Conservation (phyloP, 2,329 filamentous ascomycete genomes). For the Penicillium sp. region DNA sequence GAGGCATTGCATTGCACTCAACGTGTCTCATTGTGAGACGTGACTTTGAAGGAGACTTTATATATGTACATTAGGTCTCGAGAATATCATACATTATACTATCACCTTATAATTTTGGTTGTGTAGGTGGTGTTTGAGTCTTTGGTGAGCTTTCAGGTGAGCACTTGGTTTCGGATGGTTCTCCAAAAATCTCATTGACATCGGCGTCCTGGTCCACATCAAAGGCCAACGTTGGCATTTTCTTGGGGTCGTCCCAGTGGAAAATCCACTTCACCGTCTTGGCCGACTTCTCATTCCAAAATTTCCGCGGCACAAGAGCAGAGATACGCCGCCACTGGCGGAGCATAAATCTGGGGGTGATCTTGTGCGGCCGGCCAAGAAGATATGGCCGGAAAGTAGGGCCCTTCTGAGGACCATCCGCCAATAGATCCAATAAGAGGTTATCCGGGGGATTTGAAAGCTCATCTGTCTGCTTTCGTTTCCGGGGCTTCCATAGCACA, state of each 20-base stretch:
- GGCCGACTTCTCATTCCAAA: constrained; percentile 17
- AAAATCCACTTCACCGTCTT: constrained; percentile 26
- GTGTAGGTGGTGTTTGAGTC: background rate
- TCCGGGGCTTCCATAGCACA: constrained; percentile 5
- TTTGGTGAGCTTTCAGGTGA: background rate
- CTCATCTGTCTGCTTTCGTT: constrained; percentile 22
- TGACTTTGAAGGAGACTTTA: background rate
- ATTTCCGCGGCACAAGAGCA: constrained; percentile 32
- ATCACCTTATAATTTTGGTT: background rate
- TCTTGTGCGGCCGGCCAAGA: constrained; percentile 40
- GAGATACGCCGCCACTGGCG: constrained; percentile 40
- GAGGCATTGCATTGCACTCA: background rate
- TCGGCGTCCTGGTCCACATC: constrained; percentile 8
- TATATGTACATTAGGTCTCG: background rate
- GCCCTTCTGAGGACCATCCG: constrained; percentile 38
- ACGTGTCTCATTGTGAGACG: background rate
- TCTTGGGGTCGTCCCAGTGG: constrained; percentile 30
- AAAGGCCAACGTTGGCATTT: constrained; percentile 12
- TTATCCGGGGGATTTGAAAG: constrained; percentile 5
- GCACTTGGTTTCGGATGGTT: background rate
- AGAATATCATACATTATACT: background rate
- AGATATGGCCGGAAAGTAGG: constrained; percentile 34
- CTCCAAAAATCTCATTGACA: constrained; percentile 11
- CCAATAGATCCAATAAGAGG: constrained; percentile 31
- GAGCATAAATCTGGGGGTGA: constrained; percentile 42